A percentile compares a stretch with the other conserved stretches of the same genome.
phyloP scores from a whole-genome alignment of 106 monocot genomes.

The Agapanthus africanus region DNA sequence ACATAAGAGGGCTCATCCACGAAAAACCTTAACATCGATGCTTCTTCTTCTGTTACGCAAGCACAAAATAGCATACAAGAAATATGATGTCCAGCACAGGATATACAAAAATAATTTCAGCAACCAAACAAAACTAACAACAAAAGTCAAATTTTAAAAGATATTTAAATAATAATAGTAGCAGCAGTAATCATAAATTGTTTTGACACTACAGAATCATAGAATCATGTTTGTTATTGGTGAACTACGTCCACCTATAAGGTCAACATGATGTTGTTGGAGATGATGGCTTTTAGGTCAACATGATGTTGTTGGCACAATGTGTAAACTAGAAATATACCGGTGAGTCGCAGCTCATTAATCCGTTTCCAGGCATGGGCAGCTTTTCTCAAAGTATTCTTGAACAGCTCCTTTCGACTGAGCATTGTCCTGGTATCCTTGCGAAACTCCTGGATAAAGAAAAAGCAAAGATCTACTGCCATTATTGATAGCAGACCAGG shows the following conservation, averaged over 20 bases:
- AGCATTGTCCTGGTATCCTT: slow-evolving; percentile 74
- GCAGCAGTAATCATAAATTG: no score
- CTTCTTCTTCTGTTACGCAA: slow-evolving; percentile 70
- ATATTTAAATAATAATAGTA: background rate
- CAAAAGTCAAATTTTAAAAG: background rate
- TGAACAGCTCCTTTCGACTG: slow-evolving; percentile 71
- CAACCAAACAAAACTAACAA: background rate
- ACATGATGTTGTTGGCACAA: no score
- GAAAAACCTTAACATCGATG: slow-evolving; percentile 47
- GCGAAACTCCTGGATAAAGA: slow-evolving; percentile 48
- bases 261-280: background rate
- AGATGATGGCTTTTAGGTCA: no score
- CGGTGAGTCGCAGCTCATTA: slow-evolving; percentile 71
- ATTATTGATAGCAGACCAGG: no score
- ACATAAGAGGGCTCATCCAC: slow-evolving; percentile 77
- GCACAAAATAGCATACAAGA: background rate
- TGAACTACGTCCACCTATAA: no score
- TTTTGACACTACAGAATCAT: no score
- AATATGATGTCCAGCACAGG: background rate
- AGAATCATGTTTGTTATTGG: no score
- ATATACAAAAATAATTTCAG: background rate
- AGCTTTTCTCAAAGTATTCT: slow-evolving; percentile 73
- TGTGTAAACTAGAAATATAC: no score
- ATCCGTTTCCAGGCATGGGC: slow-evolving; percentile 76
- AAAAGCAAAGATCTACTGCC: background rate